Base-by-base conservation (phyloP, 371 early-diverging fungal species). In the Entomophthora muscae region DNA sequence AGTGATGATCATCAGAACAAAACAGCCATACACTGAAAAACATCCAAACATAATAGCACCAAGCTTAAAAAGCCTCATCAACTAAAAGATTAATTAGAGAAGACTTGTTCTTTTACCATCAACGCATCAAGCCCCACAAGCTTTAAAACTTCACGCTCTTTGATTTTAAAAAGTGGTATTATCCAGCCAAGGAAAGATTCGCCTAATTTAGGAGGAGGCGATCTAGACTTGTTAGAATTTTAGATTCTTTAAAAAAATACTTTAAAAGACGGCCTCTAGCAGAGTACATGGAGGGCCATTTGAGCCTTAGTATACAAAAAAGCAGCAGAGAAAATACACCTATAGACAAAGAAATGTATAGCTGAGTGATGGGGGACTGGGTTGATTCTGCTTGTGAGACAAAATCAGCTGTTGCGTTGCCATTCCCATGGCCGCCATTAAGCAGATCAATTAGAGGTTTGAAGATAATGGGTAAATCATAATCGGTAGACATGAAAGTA, bases 111-210 rank as follows among this genome's bases (percentile, higher is more conserved):
- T 1, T 31, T 12, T 57, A 33, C 33, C 82, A 84, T 82, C 26
- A 79, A 76, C 0, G 84, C 80, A 56, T 84, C 84, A 10, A 84
- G 65, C 12, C 84, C 84, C 0, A 79, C 78, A 61, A 76, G 29
- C n/a, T 52, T 22, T 2, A 63, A 23, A 5, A 63, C 13, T 53
- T 63, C 23, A 3, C 5, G 10, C 31, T 63, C 53, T 1, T 26
- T 52, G 10, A 63, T 52, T 5, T 55, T 27, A 32, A 13, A 52
- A 29, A 63, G 22, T 1, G 54, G 63, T 2, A 52, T n/a, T 10
- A 55, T n/a, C 63, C 63, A 63, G 17, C 63, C 63, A 53, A 63
- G 52, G 22, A 63, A 54, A 1, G 30, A 29, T 30, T 53, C 21
- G 2, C 52, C 61, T n/a, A 29, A 21, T 29, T 31, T 52, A 21